Base-by-base conservation (phyloP, 2,329 filamentous ascomycete species). In the Sporothrix curviconia region DNA sequence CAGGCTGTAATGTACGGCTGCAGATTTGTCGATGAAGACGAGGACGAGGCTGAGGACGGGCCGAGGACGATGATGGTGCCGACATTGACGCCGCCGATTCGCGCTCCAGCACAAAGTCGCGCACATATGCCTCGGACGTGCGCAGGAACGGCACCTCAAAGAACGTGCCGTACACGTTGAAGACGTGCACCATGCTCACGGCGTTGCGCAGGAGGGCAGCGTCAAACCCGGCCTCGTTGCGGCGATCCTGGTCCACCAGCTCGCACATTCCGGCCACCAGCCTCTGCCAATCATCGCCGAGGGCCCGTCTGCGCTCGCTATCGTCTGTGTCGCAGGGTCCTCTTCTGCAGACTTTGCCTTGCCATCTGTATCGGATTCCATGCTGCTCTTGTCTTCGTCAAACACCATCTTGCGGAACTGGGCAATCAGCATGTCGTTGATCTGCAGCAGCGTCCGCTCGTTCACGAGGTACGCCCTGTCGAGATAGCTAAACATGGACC, bases 401-500 rank as follows among this genome's bases (percentile, higher is more conserved):
- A 79, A 85, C 3, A 78, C 70, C 63, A 78, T 78, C 59, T 73
- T 80, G 55, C 89, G 82, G 69, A 97, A 99, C 59, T 90, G 80
- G 14, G 78, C 73, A 56, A 94, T 84, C 5, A 86, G 83, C 76
- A 95, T 85, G 66, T 95, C 90, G 66, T 92, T 87, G 57, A 99
- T 83, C 34, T 87, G 87, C 9, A 80, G 78, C 36, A 80, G 73
- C 22, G 86, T 83, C 63, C 86, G 84, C 46, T 85, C 84, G 58
- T 87, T 85, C 2, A 96, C 76, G 7, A 99, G 78, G 67, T 91
- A 96, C 2, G 91, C 89, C 61, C 94, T 85, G 69, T 99, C 92
- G 63, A 99, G 80, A 67, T 92, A 99, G 74, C 91, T 95, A 72
- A 96, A 97, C 39, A 95, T 87, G 62, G 89, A 92, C 50, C 91